Percentiles rank a stretch among this genome's conserved stretches.
These are phyloP conservation scores for Phytopythium aichiense DNA, from an alignment of 352 stramenopile species.

Conservation along the genomic window DNA sequence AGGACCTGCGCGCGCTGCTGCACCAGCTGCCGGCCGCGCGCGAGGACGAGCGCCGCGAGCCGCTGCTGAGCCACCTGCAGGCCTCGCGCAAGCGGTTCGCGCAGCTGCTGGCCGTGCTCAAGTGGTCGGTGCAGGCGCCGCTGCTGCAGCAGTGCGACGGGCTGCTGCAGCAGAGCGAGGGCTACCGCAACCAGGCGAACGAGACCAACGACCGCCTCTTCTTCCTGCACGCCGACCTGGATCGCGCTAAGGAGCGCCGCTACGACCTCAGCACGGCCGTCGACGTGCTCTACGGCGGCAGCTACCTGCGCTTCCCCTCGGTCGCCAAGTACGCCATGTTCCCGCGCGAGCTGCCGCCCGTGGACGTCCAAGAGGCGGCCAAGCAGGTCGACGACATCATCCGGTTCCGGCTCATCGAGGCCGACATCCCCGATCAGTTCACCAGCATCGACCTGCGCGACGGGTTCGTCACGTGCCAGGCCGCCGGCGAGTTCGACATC, in stretches of 20 bases:
- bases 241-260: constrained; percentile 72
- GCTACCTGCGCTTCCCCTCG: constrained; percentile 67
- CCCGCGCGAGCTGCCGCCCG: constrained; percentile 54
- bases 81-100: constrained; percentile 66
- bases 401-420: constrained; percentile 78
- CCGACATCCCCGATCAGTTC: constrained; percentile 73
- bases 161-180: constrained; percentile 51
- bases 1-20: constrained; percentile 72
- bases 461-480: constrained; percentile 74
- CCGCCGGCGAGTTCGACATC: constrained; percentile 80
- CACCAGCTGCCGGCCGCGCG: constrained; percentile 62
- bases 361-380: constrained; percentile 52
- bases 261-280: constrained; percentile 82
- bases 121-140: constrained; percentile 84
- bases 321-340: constrained; percentile 75
- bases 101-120: constrained; percentile 72
- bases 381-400: constrained; percentile 76
- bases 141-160: constrained; percentile 69
- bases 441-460: constrained; percentile 73
- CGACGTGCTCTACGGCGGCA: constrained; percentile 75
- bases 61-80: constrained; percentile 57
- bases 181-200: constrained; percentile 72
- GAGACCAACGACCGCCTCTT: constrained; percentile 84
- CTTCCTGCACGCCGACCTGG: constrained; percentile 81
- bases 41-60: constrained; percentile 72